Base-by-base conservation (phyloP, 805 yeast species). In the Kazachstania africana region DNA sequence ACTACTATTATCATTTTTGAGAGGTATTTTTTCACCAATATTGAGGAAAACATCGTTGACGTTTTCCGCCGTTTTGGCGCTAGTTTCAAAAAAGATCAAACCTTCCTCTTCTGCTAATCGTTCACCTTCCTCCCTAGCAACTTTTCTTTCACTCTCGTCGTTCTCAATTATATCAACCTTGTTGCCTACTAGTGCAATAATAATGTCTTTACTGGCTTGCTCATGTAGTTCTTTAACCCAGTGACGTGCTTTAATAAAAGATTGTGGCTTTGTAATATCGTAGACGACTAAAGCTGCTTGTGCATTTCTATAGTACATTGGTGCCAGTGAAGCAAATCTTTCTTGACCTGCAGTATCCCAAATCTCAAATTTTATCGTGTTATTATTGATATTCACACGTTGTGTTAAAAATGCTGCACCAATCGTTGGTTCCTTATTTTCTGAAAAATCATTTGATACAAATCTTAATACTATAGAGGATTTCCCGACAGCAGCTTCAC, bases 281-380 rank as follows among this genome's bases (percentile, higher is more conserved):
- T 88, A 88, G 8, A 88, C 98, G 10, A 91, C 95, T 39, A 88
- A 63, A 0, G 97, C 97, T 17, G 95, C 94, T 55, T 87, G 95
- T 12, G 98, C 96, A 50, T 91, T 88, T 54, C 98, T 72, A 62
- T 88, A 88, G 60, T 88, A 88, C 91, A 88, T 79, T 18, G 97
- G 97, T 1, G 97, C 96, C 48, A 88, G 68, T 16, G 88, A 77
- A 12, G 96, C 95, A 64, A 88, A 88, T 41, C 98, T 63, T 57
- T 88, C 98, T 63, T 88, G 97, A 14, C 98, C 98, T 2, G 97
- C 97, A 10, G 97, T 87, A 55, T 87, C 97, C 94, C 94, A 82
- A 37, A 82, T 83, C 53, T 82, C 94, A 54, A 83, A 85, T 57
- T 91, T 88, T 50, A 88, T 82, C 6, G 91, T 81, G 48, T 78